Evolutionary conservation across 2,329 filamentous ascomycete genomes (phyloP).

Genomic region (Moelleriella libera): DNA sequence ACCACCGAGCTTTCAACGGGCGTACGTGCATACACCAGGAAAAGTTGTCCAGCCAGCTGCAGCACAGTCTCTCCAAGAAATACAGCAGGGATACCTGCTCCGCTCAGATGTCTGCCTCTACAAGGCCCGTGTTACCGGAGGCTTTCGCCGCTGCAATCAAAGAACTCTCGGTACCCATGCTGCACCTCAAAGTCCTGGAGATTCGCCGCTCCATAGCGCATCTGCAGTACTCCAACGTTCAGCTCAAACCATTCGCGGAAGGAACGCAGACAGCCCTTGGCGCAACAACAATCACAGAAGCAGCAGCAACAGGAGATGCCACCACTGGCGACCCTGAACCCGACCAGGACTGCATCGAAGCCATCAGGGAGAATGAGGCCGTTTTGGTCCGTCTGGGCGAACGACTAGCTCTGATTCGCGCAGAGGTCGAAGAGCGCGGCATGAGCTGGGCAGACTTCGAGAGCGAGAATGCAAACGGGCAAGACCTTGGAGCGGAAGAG

Average conservation of each 20-base stretch:
- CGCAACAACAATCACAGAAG: conserved; percentile 2
- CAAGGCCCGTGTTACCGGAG: conserved; percentile 43
- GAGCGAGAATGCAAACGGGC: too few species aligned
- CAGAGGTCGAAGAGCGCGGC: conserved; percentile 48
- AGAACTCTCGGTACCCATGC: conserved; percentile 49
- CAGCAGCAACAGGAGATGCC: not conserved
- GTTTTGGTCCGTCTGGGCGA: conserved; percentile 57
- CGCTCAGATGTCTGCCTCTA: conserved; percentile 44
- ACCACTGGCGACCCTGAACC: conserved; percentile 12
- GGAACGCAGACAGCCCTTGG: conserved; percentile 21
- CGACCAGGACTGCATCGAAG: conserved; percentile 60
- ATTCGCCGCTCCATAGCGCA: conserved; percentile 62
- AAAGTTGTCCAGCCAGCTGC: too few species aligned
- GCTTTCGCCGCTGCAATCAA: conserved; percentile 55
- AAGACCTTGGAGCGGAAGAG: too few species aligned
- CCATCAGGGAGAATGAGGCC: conserved; percentile 55
- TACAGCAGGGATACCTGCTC: not conserved
- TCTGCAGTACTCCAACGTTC: conserved; percentile 58
- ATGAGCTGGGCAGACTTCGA: conserved; percentile 27
- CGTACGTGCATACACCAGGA: too few species aligned
- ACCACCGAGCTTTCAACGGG: too few species aligned
- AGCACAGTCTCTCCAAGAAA: too few species aligned
- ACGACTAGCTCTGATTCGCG: conserved; percentile 47
- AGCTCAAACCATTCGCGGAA: conserved; percentile 55
- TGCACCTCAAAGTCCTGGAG: conserved; percentile 64